phyloP scores from a whole-genome alignment of 2,329 filamentous ascomycete species.

The Fusarium lateritium region DNA sequence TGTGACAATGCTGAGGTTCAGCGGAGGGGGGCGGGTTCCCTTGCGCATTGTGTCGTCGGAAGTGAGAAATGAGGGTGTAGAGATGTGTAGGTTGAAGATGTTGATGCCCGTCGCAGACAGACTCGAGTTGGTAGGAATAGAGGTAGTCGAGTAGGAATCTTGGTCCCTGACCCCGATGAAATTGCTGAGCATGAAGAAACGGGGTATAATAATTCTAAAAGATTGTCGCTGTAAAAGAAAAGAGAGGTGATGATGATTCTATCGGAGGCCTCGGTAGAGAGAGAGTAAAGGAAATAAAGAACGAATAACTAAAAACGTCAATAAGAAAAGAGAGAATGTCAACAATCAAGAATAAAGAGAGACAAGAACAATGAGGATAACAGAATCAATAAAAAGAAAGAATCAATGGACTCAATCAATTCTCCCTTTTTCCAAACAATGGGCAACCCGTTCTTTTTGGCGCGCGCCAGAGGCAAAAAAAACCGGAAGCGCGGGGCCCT shows the following conservation, averaged over 20 bases:
- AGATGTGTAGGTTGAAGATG: constrained; percentile 16
- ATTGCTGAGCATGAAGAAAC: constrained; percentile 38
- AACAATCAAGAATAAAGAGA: constrained; percentile 19
- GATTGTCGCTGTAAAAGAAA: neutral
- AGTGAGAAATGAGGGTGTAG: constrained; percentile 11
- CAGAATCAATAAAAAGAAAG: constrained; percentile 20
- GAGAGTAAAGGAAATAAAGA: constrained; percentile 16
- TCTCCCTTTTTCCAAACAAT: neutral
- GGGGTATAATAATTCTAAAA: constrained; percentile 1
- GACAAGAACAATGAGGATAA: constrained; percentile 9
- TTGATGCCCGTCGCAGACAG: constrained; percentile 36
- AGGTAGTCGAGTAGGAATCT: constrained; percentile 30
- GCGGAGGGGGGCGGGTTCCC: constrained; percentile 51
- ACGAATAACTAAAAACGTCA: constrained; percentile 14
- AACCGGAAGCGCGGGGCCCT: constrained; percentile 16
- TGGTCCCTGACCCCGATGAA: constrained; percentile 30
- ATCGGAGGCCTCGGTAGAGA: constrained; percentile 20
- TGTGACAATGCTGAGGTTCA: constrained; percentile 52
- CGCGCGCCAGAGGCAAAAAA: constrained; percentile 29
- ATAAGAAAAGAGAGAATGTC: constrained; percentile 16
- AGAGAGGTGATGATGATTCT: constrained; percentile 5
- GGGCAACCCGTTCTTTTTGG: constrained; percentile 21
- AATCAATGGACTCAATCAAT: constrained; percentile 14
- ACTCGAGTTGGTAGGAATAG: constrained; percentile 7
- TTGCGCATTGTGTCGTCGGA: constrained; percentile 49